Percentiles rank a stretch among this genome's conserved stretches.
Evolutionary conservation across 257 asterid species (phyloP).

Genomic region (Solanum sparsipilum): DNA sequence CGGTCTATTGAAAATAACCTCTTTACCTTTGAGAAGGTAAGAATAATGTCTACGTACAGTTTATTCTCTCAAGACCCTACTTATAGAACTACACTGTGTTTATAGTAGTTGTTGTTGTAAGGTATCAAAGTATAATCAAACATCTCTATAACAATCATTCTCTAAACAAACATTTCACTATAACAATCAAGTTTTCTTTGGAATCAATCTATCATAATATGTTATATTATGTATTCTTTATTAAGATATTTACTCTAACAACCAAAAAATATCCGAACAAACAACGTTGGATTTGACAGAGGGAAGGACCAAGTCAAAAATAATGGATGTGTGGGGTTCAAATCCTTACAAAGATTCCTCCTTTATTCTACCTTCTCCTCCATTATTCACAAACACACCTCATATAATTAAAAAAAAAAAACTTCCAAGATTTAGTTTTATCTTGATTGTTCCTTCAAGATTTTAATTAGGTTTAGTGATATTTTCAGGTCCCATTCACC

Average conservation of each 20-base stretch:
- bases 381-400: neutral
- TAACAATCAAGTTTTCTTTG: neutral
- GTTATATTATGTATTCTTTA: neutral
- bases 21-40: neutral
- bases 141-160: neutral
- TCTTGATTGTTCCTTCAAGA: neutral
- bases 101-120: neutral
- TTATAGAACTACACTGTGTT: neutral
- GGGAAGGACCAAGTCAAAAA: neutral
- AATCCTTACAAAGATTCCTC: neutral
- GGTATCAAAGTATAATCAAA: neutral
- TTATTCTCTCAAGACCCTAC: neutral
- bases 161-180: neutral
- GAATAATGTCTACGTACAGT: too few relatives aligned
- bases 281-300: accelerated
- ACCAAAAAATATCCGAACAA: neutral
- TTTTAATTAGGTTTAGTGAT: neutral
- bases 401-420: neutral
- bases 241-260: neutral
- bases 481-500: neutral
- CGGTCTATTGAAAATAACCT: neutral
- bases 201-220: neutral
- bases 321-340: neutral
- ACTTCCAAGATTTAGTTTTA: neutral
- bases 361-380: neutral